Conservation (phyloP, 2,329 filamentous ascomycete species). For the Neopestalotiopsis sp. region DNA sequence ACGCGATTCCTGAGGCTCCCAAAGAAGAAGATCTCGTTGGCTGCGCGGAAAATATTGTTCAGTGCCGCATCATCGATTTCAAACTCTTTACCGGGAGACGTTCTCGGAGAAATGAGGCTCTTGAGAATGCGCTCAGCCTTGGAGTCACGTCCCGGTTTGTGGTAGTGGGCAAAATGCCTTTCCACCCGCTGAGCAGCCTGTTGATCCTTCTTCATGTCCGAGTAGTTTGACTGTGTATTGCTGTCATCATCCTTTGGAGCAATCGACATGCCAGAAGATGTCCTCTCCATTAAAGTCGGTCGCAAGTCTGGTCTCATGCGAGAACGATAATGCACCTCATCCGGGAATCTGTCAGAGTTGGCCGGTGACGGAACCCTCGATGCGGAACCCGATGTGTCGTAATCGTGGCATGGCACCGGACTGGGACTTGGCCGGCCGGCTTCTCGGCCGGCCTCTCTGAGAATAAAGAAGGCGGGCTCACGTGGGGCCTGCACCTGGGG, state of each 20-base stretch:
- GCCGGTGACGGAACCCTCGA: slow-evolving; percentile 21
- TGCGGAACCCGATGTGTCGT: slow-evolving; percentile 27
- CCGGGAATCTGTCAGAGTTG: slow-evolving; percentile 19
- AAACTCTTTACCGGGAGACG: slow-evolving; percentile 49
- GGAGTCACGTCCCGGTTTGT: slow-evolving; percentile 52
- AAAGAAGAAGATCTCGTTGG: slow-evolving; percentile 68
- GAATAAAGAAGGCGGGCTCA: slow-evolving; percentile 38
- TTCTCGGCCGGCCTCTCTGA: slow-evolving; percentile 37
- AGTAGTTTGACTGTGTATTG: slow-evolving; percentile 39
- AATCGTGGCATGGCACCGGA: slow-evolving; percentile 29
- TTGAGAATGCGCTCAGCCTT: slow-evolving; percentile 63
- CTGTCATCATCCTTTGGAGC: slow-evolving; percentile 39
- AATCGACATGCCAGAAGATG: slow-evolving; percentile 55
- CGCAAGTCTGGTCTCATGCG: slow-evolving; percentile 11
- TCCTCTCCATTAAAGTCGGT: slow-evolving; percentile 49
- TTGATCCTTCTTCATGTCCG: slow-evolving; percentile 49
- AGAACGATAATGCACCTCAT: slow-evolving; percentile 11
- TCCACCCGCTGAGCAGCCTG: slow-evolving; percentile 56
- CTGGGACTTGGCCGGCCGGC: slow-evolving; percentile 20
- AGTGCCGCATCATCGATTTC: slow-evolving; percentile 63
- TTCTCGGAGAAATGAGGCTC: slow-evolving; percentile 60
- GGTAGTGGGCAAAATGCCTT: slow-evolving; percentile 50
- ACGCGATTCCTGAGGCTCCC: slow-evolving; percentile 62
- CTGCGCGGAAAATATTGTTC: slow-evolving; percentile 62
- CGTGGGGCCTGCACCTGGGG: neutral